Conservation (phyloP, 495 filamentous ascomycete genomes). For the Apodospora peruviana region DNA sequence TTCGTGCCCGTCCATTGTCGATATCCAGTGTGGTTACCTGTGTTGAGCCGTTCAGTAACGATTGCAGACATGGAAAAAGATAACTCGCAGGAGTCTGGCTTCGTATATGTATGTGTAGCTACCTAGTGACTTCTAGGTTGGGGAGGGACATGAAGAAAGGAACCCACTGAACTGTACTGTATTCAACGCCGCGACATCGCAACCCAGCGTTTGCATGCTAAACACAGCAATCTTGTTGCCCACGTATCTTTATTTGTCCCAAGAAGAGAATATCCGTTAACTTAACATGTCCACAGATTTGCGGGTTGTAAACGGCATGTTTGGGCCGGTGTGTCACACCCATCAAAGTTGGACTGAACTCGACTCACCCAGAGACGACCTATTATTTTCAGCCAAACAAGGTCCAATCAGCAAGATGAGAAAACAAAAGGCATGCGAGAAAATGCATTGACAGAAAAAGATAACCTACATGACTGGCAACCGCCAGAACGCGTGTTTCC, state of each 20-base stretch:
- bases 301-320: too few species aligned
- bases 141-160: too few species aligned
- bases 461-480: constrained; percentile 91
- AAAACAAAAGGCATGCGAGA: constrained; percentile 9
- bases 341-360: too few species aligned
- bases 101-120: too few species aligned
- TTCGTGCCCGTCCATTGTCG: constrained; percentile 76
- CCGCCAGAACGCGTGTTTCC: constrained; percentile 81
- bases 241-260: constrained; percentile 74
- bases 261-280: too few species aligned
- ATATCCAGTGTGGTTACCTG: constrained; percentile 93
- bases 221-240: constrained; percentile 94
- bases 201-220: constrained; percentile 86
- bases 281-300: too few species aligned
- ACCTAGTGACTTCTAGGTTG: too few species aligned
- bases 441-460: background rate
- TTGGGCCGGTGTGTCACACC: too few species aligned
- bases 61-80: too few species aligned
- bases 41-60: too few species aligned
- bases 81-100: too few species aligned
- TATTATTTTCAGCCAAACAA: constrained; percentile 37
- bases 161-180: constrained; percentile 87
- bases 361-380: constrained; percentile 74
- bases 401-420: constrained; percentile 14
- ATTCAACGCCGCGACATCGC: constrained; percentile 87